Evolutionary conservation across 345 rosid species (phyloP), one percentile per base, ranked within the genome.

Genomic region (Murraya koenigii): DNA sequence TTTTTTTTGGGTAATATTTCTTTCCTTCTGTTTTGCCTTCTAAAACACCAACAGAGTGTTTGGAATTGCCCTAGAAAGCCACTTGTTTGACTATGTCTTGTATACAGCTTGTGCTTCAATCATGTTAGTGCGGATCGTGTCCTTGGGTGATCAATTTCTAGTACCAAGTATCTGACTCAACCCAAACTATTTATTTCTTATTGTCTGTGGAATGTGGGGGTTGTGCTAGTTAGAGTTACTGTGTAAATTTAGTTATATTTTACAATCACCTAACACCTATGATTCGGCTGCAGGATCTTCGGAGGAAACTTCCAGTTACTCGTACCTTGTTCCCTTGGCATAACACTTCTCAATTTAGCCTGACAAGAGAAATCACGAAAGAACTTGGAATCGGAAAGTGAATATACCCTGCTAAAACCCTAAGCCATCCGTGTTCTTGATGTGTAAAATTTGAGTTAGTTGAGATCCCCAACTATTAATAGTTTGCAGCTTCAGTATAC

Each of bases 311-410:
- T 71, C 99, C 98, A 0, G 98, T 94, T 66, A 97, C 98, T 68
- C 88, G 97, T 52, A 97, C 97, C 75, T 81, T 91, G 62, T 97
- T 97, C 85, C 98, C 98, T 38, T 94, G 98, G 99, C 96, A 94
- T 58, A 88, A 90, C 88, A 89, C 97, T 7, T 86, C 93, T 60
- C 98, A 93, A 74, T 94, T 94, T 77, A 97, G 92, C 88, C 83
- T 97, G 77, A 97, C 99, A 58, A 90, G 92, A 86, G 99, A 97
- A 77, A 94, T 94, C 32, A 83, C 92, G 74, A 91, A 90, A 83
- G 95, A 97, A 85, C 91, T 97, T 69, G 98, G 95, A 81, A 90
- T 90, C n/a, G 93, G 60, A 70, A 94, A 89, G 86, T 95, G 86
- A 92, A 55, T 41, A 13, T 0, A 22, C 28, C 49, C n/a, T 30